Evolutionary conservation across 2,329 filamentous ascomycete species (phyloP).

Genomic region (Apiospora koreana): DNA sequence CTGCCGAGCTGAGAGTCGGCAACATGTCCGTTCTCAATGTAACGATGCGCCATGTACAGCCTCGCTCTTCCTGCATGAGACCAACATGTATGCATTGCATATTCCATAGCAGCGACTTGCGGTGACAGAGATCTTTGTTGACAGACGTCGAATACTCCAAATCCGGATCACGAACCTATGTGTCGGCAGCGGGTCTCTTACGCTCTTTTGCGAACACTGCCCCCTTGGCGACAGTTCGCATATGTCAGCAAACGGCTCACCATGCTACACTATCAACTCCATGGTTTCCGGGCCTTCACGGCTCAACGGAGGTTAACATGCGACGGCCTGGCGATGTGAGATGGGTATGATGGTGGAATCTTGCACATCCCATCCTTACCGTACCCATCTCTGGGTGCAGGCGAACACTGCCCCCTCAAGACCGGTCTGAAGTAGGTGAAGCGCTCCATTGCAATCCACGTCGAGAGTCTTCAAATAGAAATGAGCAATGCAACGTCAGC

Average conservation of each 20-base stretch:
- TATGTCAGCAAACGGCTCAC: constrained; percentile 1
- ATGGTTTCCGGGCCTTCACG: background rate
- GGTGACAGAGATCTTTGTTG: background rate
- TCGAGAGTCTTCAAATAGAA: background rate
- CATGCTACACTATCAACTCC: background rate
- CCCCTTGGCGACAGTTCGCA: background rate
- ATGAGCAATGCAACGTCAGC: background rate
- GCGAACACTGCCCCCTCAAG: constrained; percentile 5
- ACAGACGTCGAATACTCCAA: background rate
- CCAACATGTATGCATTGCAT: background rate
- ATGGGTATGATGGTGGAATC: background rate
- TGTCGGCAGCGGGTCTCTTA: background rate
- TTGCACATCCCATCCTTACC: background rate
- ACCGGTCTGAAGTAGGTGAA: background rate
- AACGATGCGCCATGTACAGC: constrained; percentile 3
- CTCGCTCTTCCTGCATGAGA: constrained; percentile 8
- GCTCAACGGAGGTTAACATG: background rate
- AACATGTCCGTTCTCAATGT: background rate
- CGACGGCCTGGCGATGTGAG: background rate
- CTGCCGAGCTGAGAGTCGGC: constrained; percentile 5
- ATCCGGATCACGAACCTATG: background rate
- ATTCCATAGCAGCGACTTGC: background rate
- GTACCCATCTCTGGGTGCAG: background rate
- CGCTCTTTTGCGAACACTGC: background rate
- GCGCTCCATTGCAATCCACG: background rate